phyloP scores from a whole-genome alignment of 2,329 filamentous ascomycete species.

The Arthrinium puccinioides region DNA sequence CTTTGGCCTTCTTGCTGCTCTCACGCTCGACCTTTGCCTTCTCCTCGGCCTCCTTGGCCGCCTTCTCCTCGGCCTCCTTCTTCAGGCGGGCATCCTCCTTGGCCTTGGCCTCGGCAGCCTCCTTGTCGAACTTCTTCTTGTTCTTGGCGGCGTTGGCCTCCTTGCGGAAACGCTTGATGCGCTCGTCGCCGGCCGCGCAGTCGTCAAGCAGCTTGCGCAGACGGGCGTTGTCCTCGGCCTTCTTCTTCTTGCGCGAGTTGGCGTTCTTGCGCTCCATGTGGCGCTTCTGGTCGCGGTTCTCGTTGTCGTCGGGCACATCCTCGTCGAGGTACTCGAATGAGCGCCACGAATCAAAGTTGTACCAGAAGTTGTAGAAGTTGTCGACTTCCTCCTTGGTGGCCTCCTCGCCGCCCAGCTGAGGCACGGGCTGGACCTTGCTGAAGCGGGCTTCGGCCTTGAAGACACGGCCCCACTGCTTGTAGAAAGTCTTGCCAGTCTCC shows the following conservation, averaged over 20 bases:
- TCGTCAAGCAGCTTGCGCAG: constrained; percentile 88
- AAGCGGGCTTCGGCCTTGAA: constrained; percentile 93
- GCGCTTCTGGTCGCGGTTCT: constrained; percentile 98
- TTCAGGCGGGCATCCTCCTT: constrained; percentile 77
- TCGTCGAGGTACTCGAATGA: constrained; percentile 98
- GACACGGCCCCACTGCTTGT: constrained; percentile 86
- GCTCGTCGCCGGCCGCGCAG: constrained; percentile 75
- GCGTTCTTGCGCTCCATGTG: constrained; percentile 98
- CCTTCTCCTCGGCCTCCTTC: constrained; percentile 76
- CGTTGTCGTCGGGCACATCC: constrained; percentile 97
- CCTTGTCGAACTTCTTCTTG: constrained; percentile 84
- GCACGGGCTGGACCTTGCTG: constrained; percentile 85
- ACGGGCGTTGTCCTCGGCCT: constrained; percentile 92
- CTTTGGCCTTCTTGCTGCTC: constrained; percentile 89
- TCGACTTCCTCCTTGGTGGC: constrained; percentile 86
- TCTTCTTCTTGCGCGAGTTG: constrained; percentile 97
- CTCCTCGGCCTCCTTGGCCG: constrained; percentile 77
- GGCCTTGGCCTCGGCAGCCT: constrained; percentile 82
- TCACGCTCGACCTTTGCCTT: constrained; percentile 79
- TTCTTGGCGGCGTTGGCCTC: constrained; percentile 91
- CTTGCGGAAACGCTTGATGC: constrained; percentile 95
- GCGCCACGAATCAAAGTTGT: constrained; percentile 98
- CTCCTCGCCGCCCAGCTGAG: constrained; percentile 75
- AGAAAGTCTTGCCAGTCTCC: constrained; percentile 81
- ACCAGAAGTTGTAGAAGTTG: constrained; percentile 99